phyloP scores from a whole-genome alignment of 2,329 filamentous ascomycete species.

The Didymella pomorum region DNA sequence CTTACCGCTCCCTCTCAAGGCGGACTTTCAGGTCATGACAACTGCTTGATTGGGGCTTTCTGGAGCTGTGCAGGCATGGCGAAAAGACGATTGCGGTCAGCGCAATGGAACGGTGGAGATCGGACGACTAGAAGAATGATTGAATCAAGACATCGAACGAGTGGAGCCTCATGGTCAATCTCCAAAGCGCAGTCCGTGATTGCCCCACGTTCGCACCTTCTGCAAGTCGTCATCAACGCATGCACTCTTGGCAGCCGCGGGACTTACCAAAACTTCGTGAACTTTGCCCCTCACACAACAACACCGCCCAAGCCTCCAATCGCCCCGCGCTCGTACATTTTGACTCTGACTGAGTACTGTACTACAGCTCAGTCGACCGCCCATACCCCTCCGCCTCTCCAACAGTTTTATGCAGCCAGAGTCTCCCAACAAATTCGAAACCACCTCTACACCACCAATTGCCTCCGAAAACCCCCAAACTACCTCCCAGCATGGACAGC shows the following conservation, averaged over 20 bases:
- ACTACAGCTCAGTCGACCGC: slow-evolving; percentile 64
- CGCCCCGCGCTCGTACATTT: slow-evolving; percentile 31
- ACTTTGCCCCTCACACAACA: slow-evolving; percentile 21
- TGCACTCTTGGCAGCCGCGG: slow-evolving; percentile 8
- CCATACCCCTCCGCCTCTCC: slow-evolving; percentile 40
- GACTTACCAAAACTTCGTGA: slow-evolving; percentile 15
- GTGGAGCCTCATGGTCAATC: not conserved
- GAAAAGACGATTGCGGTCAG: too few relatives aligned
- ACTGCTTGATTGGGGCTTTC: too few relatives aligned
- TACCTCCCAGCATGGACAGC: slow-evolving; percentile 67
- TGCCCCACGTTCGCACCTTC: slow-evolving; percentile 16
- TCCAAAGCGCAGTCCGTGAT: slow-evolving; percentile 8
- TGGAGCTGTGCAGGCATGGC: too few relatives aligned
- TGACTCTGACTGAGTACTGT: slow-evolving; percentile 47
- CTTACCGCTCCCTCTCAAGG: too few relatives aligned
- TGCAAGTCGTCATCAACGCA: slow-evolving; percentile 17
- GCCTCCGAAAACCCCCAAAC: slow-evolving; percentile 44
- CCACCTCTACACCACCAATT: slow-evolving; percentile 53
- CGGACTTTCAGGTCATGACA: too few relatives aligned
- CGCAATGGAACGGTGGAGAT: too few relatives aligned
- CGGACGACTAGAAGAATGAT: too few relatives aligned
- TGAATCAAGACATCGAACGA: too few relatives aligned
- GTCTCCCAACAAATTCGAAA: slow-evolving; percentile 60
- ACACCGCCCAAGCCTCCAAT: slow-evolving; percentile 25
- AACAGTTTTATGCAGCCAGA: slow-evolving; percentile 72